These are phyloP conservation scores for Anacardium occidentale DNA, from an alignment of 345 rosid species.

Conservation along the genomic window DNA sequence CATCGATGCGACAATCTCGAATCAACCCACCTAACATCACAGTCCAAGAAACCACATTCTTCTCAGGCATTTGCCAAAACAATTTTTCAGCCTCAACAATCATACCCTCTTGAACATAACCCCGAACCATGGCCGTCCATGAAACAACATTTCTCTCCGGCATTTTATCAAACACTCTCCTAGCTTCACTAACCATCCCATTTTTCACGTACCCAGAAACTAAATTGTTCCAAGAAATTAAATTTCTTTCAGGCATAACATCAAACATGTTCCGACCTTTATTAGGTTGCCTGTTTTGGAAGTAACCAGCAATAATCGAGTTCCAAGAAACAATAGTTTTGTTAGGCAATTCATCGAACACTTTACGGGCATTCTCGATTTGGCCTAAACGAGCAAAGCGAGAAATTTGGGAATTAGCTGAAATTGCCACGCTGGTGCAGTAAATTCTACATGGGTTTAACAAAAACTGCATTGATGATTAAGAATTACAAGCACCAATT, in stretches of 20 bases:
- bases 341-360: conserved; percentile 52
- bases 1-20: conserved; percentile 52
- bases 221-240: conserved; percentile 72
- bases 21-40: conserved; percentile 78
- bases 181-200: conserved; percentile 57
- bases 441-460: conserved; percentile 30
- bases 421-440: conserved; percentile 20
- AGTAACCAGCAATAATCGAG: conserved; percentile 54
- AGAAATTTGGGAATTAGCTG: conserved; percentile 46
- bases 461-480: conserved; percentile 37
- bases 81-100: conserved; percentile 52
- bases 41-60: conserved; percentile 79
- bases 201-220: conserved; percentile 65
- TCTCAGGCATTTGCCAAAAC: conserved; percentile 78
- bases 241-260: conserved; percentile 65
- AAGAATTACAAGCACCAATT: conserved; percentile 4
- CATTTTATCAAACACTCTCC: conserved; percentile 60
- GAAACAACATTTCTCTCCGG: conserved; percentile 66
- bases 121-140: conserved; percentile 79
- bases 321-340: conserved; percentile 62
- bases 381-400: conserved; percentile 48
- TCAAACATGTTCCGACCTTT: conserved; percentile 59
- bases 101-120: conserved; percentile 64
- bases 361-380: conserved; percentile 50
- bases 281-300: conserved; percentile 46